Base-by-base conservation (phyloP, 2,329 filamentous ascomycete species). In the Phyllosticta ampelicida region DNA sequence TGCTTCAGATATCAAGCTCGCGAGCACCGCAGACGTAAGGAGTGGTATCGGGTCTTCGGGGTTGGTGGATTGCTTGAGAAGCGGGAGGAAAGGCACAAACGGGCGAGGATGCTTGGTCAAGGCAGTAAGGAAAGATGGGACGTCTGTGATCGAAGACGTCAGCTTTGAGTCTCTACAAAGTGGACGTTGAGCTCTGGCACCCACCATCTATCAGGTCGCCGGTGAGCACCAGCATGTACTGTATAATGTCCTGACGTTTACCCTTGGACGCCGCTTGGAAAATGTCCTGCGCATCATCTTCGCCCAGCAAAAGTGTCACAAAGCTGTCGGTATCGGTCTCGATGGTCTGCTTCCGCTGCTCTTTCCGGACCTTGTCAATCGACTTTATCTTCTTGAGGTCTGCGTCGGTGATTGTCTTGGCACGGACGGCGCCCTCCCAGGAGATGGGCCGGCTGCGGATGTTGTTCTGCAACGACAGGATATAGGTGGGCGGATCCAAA, bases 361-460 rank as follows among this genome's bases (percentile, higher is more conserved):
- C 94, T 73, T 90, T 94, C 73, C 90, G 88, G 64, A 94, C 89
- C 76, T 96, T 97, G 74, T 97, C 94, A 66, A 97, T 89, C 61
- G 91, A 89, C 74, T 91, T 91, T 76, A 99, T 96, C 80, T 91
- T 92, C 78, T 87, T 89, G 66, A 96, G 83, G 74, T 99, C 92
- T 65, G 88, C 86, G 65, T 97, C 92, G 60, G 89, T 95, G 75
- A 99, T 88, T 69, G 90, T 94, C 73, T 91, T 90, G 66, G 90
- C 90, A 73, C 94, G 85, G 65, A 95, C 90, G 67, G 92, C 91
- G 67, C 92, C 92, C 75, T 97, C 92, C 94, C 94, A 99, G 60
- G 92, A 91, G 75, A 99, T 96, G 64, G 91, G 91, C 65, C 94
- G 85, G 70, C 89, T 87, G 70, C 94, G 89, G 73, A 97, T 96